phyloP scores from a whole-genome alignment of 129 eudicot genomes.

The Helianthus annuus region HanXRQr2.0-SUNRISE NC_035447.2:134686701-134687200 shows the following conservation, averaged over 20 bases:
- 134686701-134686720: slow-evolving; percentile 44
- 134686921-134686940: not conserved
- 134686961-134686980: not conserved
- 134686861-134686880: slow-evolving; percentile 68
- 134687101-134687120: slow-evolving; percentile 62
- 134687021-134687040: not conserved
- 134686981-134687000: slow-evolving; percentile 14
- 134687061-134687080: slow-evolving; percentile 51
- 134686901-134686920: not conserved
- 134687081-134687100: slow-evolving; percentile 93
- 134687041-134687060: slow-evolving; percentile 13
- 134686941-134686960: slow-evolving; percentile 12
- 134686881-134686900: slow-evolving; percentile 14
- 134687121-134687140: slow-evolving; percentile 88
- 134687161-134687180: not conserved
- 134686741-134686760: slow-evolving; percentile 96
- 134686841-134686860: slow-evolving; percentile 83
- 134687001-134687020: not conserved
- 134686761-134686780: slow-evolving; percentile 87
- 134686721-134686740: slow-evolving; percentile 84
- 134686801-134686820: slow-evolving; percentile 99
- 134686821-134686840: slow-evolving; percentile 96
- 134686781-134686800: slow-evolving; percentile 88
- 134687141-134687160: slow-evolving; percentile 32
- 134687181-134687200: not conserved